These are phyloP conservation scores for Ophiostoma australiae DNA, from an alignment of 2,329 filamentous ascomycete genomes.

Conservation along the genomic window DNA sequence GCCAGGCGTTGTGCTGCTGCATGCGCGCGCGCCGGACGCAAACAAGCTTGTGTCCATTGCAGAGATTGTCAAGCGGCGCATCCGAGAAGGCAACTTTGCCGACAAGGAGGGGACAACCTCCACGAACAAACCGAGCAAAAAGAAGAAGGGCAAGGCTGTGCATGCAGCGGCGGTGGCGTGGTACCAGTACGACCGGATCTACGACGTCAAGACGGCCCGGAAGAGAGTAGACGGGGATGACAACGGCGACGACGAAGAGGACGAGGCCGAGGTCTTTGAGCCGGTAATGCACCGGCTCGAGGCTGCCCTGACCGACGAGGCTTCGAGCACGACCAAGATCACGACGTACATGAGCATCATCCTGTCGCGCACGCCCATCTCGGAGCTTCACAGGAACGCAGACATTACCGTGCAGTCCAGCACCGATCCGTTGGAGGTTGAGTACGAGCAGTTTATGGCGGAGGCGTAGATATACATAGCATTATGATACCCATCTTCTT, in stretches of 20 bases:
- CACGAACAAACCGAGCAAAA: not conserved
- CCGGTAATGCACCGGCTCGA: slow-evolving; percentile 53
- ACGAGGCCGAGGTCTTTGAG: slow-evolving; percentile 47
- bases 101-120: too few species aligned
- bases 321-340: slow-evolving; percentile 32
- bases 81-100: slow-evolving; percentile 38
- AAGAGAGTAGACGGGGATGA: slow-evolving; percentile 24
- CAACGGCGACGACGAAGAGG: slow-evolving; percentile 31
- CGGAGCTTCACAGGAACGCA: slow-evolving; percentile 48
- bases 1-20: slow-evolving; percentile 43
- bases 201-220: slow-evolving; percentile 41
- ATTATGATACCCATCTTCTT: not conserved
- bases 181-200: slow-evolving; percentile 56
- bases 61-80: slow-evolving; percentile 59
- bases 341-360: slow-evolving; percentile 57
- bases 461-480: not conserved
- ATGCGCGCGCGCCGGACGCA: slow-evolving; percentile 48
- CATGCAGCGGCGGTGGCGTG: slow-evolving; percentile 32
- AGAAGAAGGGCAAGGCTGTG: slow-evolving; percentile 4
- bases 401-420: slow-evolving; percentile 48
- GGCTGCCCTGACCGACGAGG: slow-evolving; percentile 37
- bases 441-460: slow-evolving; percentile 30
- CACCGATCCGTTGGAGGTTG: slow-evolving; percentile 31
- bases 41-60: slow-evolving; percentile 64
- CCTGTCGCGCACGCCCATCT: slow-evolving; percentile 50